Conservation (phyloP, 305 asterid genomes). For the Ajuga reptans region DNA sequence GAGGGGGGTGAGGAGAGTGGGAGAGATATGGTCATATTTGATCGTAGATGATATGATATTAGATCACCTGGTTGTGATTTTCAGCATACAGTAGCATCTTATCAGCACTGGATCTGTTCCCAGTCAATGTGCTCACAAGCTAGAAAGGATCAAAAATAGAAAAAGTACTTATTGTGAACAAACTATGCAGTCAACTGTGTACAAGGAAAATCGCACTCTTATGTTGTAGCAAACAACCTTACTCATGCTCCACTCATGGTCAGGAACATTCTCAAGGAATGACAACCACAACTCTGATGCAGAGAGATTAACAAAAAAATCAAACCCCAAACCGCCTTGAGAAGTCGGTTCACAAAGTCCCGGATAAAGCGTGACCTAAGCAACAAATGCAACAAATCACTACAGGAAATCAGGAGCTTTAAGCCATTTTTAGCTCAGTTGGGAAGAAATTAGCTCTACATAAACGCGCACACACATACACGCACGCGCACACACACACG, state of each 20-base stretch:
- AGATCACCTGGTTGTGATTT: conserved; percentile 86
- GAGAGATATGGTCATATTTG: conserved; percentile 1
- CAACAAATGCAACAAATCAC: conserved; percentile 20
- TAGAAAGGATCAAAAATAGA: conserved; percentile 27
- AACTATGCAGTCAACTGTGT: conserved; percentile 11
- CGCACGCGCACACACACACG: not conserved
- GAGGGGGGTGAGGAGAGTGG: no score
- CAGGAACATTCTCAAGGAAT: conserved; percentile 61
- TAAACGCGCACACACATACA: not conserved
- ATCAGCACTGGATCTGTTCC: conserved; percentile 43
- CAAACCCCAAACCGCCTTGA: conserved; percentile 96
- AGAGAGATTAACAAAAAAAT: conserved; percentile 77
- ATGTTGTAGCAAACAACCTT: conserved; percentile 46
- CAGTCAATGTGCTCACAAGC: conserved; percentile 67
- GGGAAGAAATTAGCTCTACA: conserved; percentile 6
- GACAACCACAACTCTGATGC: conserved; percentile 87
- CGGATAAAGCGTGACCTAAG: conserved; percentile 80
- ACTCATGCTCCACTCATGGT: conserved; percentile 86
- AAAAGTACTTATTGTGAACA: conserved; percentile 17
- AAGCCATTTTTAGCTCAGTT: conserved; percentile 6
- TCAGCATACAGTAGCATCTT: conserved; percentile 89
- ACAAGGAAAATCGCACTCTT: conserved; percentile 15
- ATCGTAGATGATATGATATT: conserved; percentile 6
- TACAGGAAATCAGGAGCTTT: conserved; percentile 1
- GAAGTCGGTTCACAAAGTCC: conserved; percentile 83